Evolutionary conservation across 352 stramenopile species (phyloP), one percentile per base, ranked within the genome.

Genomic region (Phytophthora tubulina): DNA sequence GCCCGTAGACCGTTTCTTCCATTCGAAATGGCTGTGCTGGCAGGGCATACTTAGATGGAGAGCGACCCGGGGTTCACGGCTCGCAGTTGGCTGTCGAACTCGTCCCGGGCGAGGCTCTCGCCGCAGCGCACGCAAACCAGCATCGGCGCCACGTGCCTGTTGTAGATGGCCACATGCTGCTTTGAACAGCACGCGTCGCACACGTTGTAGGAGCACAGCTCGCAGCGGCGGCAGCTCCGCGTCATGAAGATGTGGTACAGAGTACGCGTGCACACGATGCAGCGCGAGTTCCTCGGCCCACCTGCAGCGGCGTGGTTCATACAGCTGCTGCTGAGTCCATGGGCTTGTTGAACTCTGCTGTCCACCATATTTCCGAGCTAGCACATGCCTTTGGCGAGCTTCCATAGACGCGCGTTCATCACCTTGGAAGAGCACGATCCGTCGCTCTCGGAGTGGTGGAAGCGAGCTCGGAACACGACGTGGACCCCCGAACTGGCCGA

Each of bases 151-250:
- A 70, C 65, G 67, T 78, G 69, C 0, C 75, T 63, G 52, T 80
- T 82, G 63, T 73, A 79, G 44, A 79, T 82, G 30, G 72, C 17
- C 54, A 82, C 67, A 31, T 75, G 67, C 63, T 79, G 72, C 5
- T 54, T 50, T 2, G 63, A 78, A 41, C 67, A 80, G 57, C 75
- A 82, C 9, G 59, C 49, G 8, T 33, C 35, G 41, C 75, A 82
- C 17, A 76, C 63, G 45, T 75, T 72, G 48, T 80, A 82, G 5
- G 70, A 67, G 36, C 72, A 81, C 0, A 81, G 63, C 45, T 76
- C 67, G 52, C 75, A 81, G 32, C 67, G 67, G 15, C 58, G 49
- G 38, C 38, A 71, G 14, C 50, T 70, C 45, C 67, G 57, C 27
- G 65, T 32, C 58, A 78, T 60, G 48, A 74, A 70, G 31, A 78